Base-by-base conservation (phyloP, 1,284 basidiomycete genomes). In the Fistulina hepatica region DNA sequence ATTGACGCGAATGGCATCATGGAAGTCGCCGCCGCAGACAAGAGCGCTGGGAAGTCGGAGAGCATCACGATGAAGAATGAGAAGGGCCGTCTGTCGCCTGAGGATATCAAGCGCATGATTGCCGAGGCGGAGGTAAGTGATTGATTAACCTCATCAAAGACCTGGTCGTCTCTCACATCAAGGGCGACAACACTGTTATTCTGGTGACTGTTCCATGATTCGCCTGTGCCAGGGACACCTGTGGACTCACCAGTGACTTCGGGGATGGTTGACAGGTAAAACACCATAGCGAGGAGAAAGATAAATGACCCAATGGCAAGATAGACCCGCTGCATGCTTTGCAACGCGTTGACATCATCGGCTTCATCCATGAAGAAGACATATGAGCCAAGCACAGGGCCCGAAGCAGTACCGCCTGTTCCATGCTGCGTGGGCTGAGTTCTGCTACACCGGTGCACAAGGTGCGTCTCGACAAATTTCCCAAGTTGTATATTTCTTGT, bases 21-120 rank as follows among this genome's bases (percentile, higher is more conserved):
- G 53, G 97, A 95, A 65, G 94, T 97, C 54, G 90, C 86, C 34
- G 93, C 94, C 26, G 71, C 84, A 41, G 94, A 97, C 70, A 97
- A 97, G 78, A 93, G 90, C 21, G 95, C 94, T 48, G 94, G 95
- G 55, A 97, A 97, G 67, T 89, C 84, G 41, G 89, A 84, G 65
- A 81, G 83, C 54, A 95, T 97, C 66, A 95, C 90, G 52, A 95
- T 97, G 69, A 94, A 89, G 58, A 97, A 97, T 64, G 91, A 95
- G 73, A 95, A 97, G 74, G 94, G 94, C 40, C 92, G 94, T 65
- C 71, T 98, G 41, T 92, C 88, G 53, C 94, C 94, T 73, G 93
- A 97, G 64, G 93, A 97, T 65, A 97, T 97, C 49, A 93, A 97
- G 68, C 82, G 88, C 58, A 97, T 98, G 94, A 81, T 97, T 43